Percentiles rank a stretch among this genome's conserved stretches.
Conservation (phyloP, 495 filamentous ascomycete species). For the Daldinia bambusicola region DNA sequence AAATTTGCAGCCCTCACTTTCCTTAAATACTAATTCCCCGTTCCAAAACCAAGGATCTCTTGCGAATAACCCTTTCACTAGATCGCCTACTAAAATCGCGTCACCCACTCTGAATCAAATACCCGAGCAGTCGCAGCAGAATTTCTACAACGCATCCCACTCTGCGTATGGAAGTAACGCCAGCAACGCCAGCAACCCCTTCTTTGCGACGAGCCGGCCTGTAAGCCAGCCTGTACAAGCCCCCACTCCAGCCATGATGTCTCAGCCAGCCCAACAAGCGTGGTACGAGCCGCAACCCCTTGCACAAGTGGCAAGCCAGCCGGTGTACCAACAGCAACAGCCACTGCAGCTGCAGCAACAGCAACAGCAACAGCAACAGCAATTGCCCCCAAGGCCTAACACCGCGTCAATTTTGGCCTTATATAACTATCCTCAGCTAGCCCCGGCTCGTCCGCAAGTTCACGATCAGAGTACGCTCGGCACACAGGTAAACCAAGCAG, state of each 20-base stretch:
- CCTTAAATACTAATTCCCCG: conserved; percentile 56
- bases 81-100: conserved; percentile 57
- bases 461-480: conserved; percentile 32
- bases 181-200: conserved; percentile 56
- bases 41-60: conserved; percentile 45
- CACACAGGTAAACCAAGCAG: conserved; percentile 29
- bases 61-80: conserved; percentile 58
- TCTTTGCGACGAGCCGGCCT: conserved; percentile 57
- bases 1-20: conserved; percentile 46
- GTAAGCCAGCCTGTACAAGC: conserved; percentile 48
- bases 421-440: conserved; percentile 81
- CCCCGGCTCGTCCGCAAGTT: conserved; percentile 56
- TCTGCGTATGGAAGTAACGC: conserved; percentile 61
- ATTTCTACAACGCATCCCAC: conserved; percentile 54
- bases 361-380: conserved; percentile 29
- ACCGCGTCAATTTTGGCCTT: conserved; percentile 89
- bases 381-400: conserved; percentile 61
- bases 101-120: conserved; percentile 60
- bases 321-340: conserved; percentile 10
- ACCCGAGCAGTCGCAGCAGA: conserved; percentile 62
- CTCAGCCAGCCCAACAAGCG: conserved; percentile 50
- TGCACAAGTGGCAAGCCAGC: conserved; percentile 20
- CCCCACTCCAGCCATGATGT: conserved; percentile 50
- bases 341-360: not conserved
- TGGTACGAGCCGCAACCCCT: conserved; percentile 47